phyloP scores from a whole-genome alignment of 257 asterid genomes.

The Solanum sejunctum region DNA sequence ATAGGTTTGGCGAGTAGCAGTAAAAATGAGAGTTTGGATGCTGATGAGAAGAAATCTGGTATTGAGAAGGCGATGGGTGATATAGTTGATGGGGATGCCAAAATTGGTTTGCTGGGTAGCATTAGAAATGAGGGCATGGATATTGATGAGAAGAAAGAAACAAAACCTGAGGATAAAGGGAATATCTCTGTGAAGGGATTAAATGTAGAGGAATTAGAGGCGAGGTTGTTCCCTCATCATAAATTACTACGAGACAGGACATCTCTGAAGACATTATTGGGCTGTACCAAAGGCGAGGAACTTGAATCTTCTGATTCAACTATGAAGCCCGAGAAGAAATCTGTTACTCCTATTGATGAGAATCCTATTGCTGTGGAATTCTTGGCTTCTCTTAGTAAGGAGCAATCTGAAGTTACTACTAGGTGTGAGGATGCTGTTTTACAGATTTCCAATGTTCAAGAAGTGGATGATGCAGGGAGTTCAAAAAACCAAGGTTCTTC shows the following conservation, averaged over 20 bases:
- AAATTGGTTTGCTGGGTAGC: background rate
- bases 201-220: slow-evolving; percentile 48
- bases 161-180: slow-evolving; percentile 7
- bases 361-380: slow-evolving; percentile 33
- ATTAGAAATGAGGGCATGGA: background rate
- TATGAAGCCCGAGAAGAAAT: slow-evolving; percentile 14
- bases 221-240: slow-evolving; percentile 66
- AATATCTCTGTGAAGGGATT: slow-evolving; percentile 39
- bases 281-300: slow-evolving; percentile 1
- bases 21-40: slow-evolving; percentile 8
- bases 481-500: slow-evolving; percentile 15
- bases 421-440: background rate
- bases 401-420: slow-evolving; percentile 6
- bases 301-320: slow-evolving; percentile 9
- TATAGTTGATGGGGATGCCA: slow-evolving; percentile 6
- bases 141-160: background rate
- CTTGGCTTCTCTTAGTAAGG: slow-evolving; percentile 27
- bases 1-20: background rate
- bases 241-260: slow-evolving; percentile 56
- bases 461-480: slow-evolving; percentile 27
- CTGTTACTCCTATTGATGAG: slow-evolving; percentile 16
- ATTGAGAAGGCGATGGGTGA: background rate
- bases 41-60: background rate
- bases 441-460: slow-evolving; percentile 32
- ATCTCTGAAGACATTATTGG: slow-evolving; percentile 21